Evolutionary conservation across 2,329 filamentous ascomycete genomes (phyloP), one percentile per base, ranked within the genome.

Genomic region (Penicillium vulpinum): DNA sequence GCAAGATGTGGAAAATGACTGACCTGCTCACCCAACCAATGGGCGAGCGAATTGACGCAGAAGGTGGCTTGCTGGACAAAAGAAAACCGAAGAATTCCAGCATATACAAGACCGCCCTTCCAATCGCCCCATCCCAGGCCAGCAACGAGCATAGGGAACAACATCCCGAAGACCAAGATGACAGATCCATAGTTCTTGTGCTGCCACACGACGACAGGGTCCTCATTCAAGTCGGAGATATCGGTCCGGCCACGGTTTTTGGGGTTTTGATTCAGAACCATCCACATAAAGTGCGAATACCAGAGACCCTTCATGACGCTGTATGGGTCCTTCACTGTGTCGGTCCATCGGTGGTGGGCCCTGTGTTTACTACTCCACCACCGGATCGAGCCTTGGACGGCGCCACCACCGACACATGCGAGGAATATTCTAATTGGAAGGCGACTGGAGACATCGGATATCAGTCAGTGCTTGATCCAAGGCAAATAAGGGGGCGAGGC

Each of bases 31-130:
- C 90, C 90, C 69, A 92, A 85, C 88, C 88, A 94, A 78, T 94
- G 90, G 63, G 90, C 90, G 56, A 94, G 80, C 26, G 88, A 91
- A 82, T 94, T 94, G 82, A 94, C 89, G 71, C 90, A 93, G 83
- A 93, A 93, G 60, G 90, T 92, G 59, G 89, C 89, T 78, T 93
- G 90, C 80, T 92, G 90, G 61, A 93, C 88, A 75, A 91, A 87
- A 81, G 90, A 91, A 75, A 91, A 87, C 62, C 90, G 86, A 62
- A 93, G 85, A 66, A 93, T 90, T 65, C 89, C 90, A 60, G 81
- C 89, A 70, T 93, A 93, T 73, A 93, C 82, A 74, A 91, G 89
- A 46, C 90, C 90, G 63, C 90, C 90, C 51, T 81, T 70, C 83
- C 84, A 92, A 75, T 93, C 90, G 71, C 83, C 83, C 89, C 89